Conservation (phyloP, 164 flowering plant species). For the Sextonia rubra region DNA sequence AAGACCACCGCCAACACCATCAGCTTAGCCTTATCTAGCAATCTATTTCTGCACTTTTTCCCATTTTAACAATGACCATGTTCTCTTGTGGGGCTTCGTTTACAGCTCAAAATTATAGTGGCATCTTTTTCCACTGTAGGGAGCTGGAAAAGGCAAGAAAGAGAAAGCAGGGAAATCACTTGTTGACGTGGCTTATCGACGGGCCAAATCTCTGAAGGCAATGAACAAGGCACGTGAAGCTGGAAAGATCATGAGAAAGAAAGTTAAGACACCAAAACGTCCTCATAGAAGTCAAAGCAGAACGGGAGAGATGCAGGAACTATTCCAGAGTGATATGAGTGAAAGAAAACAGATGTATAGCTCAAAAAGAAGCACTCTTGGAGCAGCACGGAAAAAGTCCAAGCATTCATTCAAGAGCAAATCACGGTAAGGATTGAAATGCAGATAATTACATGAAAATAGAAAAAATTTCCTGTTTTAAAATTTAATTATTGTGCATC, state of each 20-base stretch:
- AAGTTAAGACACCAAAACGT: conserved; percentile 36
- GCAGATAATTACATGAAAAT: background rate
- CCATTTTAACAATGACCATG: background rate
- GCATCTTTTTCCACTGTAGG: conserved; percentile 29
- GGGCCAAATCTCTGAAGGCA: conserved; percentile 84
- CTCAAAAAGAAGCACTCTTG: conserved; percentile 25
- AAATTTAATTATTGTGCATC: background rate
- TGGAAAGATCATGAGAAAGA: conserved; percentile 47
- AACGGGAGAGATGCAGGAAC: conserved; percentile 70
- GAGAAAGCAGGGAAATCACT: conserved; percentile 58
- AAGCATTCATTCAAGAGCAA: conserved; percentile 86
- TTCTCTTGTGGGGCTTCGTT: background rate
- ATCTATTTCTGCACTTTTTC: background rate
- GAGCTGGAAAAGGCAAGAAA: conserved; percentile 35
- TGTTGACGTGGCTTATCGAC: conserved; percentile 68
- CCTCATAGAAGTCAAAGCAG: conserved; percentile 45
- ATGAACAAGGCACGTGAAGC: conserved; percentile 55
- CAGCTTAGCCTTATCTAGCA: background rate
- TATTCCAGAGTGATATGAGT: conserved; percentile 78
- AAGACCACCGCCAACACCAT: too few species aligned
- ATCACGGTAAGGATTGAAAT: conserved; percentile 55
- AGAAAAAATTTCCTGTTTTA: background rate
- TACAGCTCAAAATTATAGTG: background rate
- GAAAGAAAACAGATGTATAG: conserved; percentile 41
- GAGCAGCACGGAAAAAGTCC: conserved; percentile 45